Evolutionary conservation across 2,329 filamentous ascomycete species (phyloP).

Genomic region (Exophiala spinifera): DNA sequence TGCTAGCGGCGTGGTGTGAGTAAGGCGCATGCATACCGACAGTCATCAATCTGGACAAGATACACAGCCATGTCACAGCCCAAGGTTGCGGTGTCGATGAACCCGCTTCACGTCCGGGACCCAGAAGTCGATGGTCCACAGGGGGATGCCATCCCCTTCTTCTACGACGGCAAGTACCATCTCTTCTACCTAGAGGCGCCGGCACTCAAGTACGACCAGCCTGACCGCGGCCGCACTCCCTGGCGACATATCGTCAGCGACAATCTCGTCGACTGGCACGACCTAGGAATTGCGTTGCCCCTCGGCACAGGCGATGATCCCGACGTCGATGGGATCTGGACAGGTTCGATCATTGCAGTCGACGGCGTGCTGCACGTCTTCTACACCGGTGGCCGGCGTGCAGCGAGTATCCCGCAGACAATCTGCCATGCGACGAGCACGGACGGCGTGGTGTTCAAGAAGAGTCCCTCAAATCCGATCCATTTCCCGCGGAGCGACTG

Average conservation of each 20-base stretch:
- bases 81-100: not conserved
- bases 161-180: constrained; percentile 4
- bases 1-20: too few species aligned
- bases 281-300: constrained; percentile 2
- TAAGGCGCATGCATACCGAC: too few species aligned
- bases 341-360: not conserved
- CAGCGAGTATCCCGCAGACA: constrained; percentile 1
- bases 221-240: constrained; percentile 2
- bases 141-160: constrained; percentile 2
- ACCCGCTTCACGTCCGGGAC: not conserved
- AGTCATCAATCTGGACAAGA: not conserved
- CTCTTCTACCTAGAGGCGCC: constrained; percentile 5
- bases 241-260: constrained; percentile 2
- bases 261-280: constrained; percentile 2
- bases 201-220: not conserved
- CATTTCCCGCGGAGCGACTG: not conserved
- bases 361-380: constrained; percentile 6
- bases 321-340: constrained; percentile 3
- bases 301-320: constrained; percentile 1
- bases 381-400: constrained; percentile 2
- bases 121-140: not conserved
- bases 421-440: constrained; percentile 5
- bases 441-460: constrained; percentile 1
- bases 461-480: constrained; percentile 3
- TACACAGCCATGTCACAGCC: not conserved